Evolutionary conservation across 768 basidiomycete species (phyloP).

Genomic region (Chalciporus piperatus): DNA sequence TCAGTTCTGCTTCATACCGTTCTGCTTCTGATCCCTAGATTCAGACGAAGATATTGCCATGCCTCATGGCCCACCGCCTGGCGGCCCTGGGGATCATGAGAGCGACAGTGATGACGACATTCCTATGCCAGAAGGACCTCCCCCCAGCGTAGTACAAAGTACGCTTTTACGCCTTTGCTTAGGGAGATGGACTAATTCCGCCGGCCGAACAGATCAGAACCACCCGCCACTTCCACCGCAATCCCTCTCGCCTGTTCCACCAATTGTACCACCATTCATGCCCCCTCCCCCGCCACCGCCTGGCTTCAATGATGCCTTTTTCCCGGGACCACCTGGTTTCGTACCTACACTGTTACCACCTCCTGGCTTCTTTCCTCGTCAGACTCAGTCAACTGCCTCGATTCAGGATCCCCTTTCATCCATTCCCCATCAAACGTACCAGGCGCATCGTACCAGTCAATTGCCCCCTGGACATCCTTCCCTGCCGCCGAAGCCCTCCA

Average conservation of each 20-base stretch:
- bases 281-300: constrained; percentile 18
- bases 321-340: constrained; percentile 13
- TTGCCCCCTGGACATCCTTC: constrained; percentile 38
- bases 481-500: constrained; percentile 41
- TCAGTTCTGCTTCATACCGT: constrained; percentile 1
- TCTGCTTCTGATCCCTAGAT: constrained; percentile 7
- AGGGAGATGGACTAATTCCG: not conserved
- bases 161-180: constrained; percentile 3
- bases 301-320: constrained; percentile 8
- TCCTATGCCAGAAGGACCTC: constrained; percentile 83
- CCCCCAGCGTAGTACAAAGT: constrained; percentile 38
- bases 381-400: constrained; percentile 46
- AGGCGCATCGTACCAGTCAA: constrained; percentile 59
- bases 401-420: constrained; percentile 76
- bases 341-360: constrained; percentile 45
- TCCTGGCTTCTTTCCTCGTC: constrained; percentile 63
- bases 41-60: constrained; percentile 62
- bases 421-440: constrained; percentile 76
- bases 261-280: constrained; percentile 18
- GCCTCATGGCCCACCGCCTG: constrained; percentile 62
- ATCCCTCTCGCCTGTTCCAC: constrained; percentile 14
- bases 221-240: constrained; percentile 22
- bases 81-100: constrained; percentile 37
- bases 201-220: constrained; percentile 7
- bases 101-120: constrained; percentile 79